phyloP scores from a whole-genome alignment of 2,329 filamentous ascomycete species.

The Talaromyces sp. region DNA sequence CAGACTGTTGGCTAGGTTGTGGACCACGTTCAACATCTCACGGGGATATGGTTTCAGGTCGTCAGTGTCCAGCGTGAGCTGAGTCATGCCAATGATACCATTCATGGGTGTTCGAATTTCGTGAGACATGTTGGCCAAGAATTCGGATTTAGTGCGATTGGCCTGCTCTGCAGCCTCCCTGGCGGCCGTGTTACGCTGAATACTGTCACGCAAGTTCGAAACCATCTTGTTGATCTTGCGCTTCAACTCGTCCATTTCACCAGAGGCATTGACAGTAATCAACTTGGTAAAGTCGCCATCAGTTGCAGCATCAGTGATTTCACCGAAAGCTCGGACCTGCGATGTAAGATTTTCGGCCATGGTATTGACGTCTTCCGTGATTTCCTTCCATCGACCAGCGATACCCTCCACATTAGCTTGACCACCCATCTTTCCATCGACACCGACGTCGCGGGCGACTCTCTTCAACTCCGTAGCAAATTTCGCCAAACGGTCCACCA shows the following conservation, averaged over 20 bases:
- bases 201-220: conserved; percentile 83
- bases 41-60: conserved; percentile 86
- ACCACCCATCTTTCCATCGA: conserved; percentile 95
- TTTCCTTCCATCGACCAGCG: conserved; percentile 91
- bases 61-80: conserved; percentile 85
- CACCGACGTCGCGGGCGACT: conserved; percentile 88
- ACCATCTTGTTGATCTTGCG: conserved; percentile 99
- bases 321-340: conserved; percentile 89
- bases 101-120: conserved; percentile 95
- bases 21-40: conserved; percentile 95
- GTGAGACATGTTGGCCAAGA: conserved; percentile 95
- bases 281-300: conserved; percentile 93
- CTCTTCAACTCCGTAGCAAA: conserved; percentile 92
- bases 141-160: conserved; percentile 95
- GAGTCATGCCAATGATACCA: conserved; percentile 93
- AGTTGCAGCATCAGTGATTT: conserved; percentile 90
- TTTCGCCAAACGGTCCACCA: conserved; percentile 86
- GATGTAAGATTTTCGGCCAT: conserved; percentile 82
- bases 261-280: conserved; percentile 89
- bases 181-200: conserved; percentile 87
- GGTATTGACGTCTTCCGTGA: conserved; percentile 89
- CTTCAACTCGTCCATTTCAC: conserved; percentile 96
- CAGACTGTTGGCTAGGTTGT: conserved; percentile 87
- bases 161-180: conserved; percentile 88
- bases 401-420: conserved; percentile 87